phyloP scores from a whole-genome alignment of 2,329 filamentous ascomycete genomes.

The Aspergillus quadricinctus region DNA sequence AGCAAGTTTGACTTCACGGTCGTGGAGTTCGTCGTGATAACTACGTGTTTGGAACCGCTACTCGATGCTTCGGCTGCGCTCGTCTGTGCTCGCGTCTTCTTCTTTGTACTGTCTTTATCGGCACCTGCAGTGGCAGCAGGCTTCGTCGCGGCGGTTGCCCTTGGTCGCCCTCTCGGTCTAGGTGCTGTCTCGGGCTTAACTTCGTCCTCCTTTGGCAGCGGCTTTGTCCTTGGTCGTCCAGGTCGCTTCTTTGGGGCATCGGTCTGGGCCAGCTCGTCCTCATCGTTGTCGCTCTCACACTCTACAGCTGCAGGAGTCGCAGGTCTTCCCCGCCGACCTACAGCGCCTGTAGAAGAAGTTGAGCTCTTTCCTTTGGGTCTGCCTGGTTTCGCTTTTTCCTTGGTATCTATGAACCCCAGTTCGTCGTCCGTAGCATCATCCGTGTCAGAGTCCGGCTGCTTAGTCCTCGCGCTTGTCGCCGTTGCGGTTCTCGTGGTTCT shows the following conservation, averaged over 20 bases:
- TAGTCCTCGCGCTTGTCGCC: background rate
- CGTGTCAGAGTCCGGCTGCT: constrained; percentile 8
- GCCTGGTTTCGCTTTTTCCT: constrained; percentile 4
- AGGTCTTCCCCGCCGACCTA: constrained; percentile 10
- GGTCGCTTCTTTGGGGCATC: constrained; percentile 19
- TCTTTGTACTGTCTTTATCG: constrained; percentile 11
- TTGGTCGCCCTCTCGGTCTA: constrained; percentile 29
- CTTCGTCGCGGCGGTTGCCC: constrained; percentile 16
- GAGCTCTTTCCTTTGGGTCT: constrained; percentile 12
- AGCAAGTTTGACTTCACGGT: constrained; percentile 26
- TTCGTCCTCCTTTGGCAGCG: constrained; percentile 8
- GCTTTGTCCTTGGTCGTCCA: constrained; percentile 15
- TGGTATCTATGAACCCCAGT: constrained; percentile 13
- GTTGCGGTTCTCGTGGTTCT: constrained; percentile 5
- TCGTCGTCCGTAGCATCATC: constrained; percentile 26
- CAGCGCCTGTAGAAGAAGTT: constrained; percentile 3
- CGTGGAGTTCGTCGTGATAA: constrained; percentile 26
- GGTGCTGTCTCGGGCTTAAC: constrained; percentile 13
- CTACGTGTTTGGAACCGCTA: constrained; percentile 19
- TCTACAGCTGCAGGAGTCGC: background rate
- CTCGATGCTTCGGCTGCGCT: constrained; percentile 8
- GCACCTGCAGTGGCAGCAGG: constrained; percentile 8
- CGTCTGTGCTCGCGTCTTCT: constrained; percentile 6
- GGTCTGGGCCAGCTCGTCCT: constrained; percentile 22
- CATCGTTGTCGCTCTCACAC: constrained; percentile 15